A percentile compares a stretch with the other conserved stretches of the same genome.
Evolutionary conservation across 164 flowering plant species (phyloP).

Genomic region (Cinnamomum chago): DNA sequence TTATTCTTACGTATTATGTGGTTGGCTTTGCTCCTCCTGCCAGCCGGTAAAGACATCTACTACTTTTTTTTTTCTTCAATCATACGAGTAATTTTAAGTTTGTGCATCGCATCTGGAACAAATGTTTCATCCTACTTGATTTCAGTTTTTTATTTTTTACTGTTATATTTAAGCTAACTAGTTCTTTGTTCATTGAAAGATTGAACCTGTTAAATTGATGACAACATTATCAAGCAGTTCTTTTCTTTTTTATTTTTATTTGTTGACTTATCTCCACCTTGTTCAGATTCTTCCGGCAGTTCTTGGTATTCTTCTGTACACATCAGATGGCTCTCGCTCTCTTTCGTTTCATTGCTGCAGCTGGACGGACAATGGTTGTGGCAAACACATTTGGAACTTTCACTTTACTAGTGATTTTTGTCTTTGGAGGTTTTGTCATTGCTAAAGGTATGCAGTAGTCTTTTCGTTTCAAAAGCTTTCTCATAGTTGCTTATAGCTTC

Average conservation of each 20-base stretch:
- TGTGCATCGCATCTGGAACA: neutral
- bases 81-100: neutral
- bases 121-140: neutral
- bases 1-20: constrained; percentile 45
- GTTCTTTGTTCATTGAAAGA: no score
- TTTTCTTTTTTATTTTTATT: constrained; percentile 5
- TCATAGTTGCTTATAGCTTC: neutral
- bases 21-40: constrained; percentile 53
- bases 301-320: constrained; percentile 39
- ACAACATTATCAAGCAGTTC: neutral
- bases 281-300: constrained; percentile 46
- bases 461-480: neutral
- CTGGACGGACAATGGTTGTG: constrained; percentile 42
- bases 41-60: constrained; percentile 27
- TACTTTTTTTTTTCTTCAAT: neutral
- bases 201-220: neutral
- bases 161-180: neutral
- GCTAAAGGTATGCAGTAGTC: constrained; percentile 42
- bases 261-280: neutral
- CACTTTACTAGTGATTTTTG: constrained; percentile 43
- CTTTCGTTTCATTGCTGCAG: constrained; percentile 55
- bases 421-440: constrained; percentile 59
- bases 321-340: constrained; percentile 54
- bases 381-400: constrained; percentile 48
- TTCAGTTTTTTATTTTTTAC: neutral